These are phyloP conservation scores for Pythium coloratum DNA, from an alignment of 352 stramenopile genomes.

Conservation along the genomic window DNA sequence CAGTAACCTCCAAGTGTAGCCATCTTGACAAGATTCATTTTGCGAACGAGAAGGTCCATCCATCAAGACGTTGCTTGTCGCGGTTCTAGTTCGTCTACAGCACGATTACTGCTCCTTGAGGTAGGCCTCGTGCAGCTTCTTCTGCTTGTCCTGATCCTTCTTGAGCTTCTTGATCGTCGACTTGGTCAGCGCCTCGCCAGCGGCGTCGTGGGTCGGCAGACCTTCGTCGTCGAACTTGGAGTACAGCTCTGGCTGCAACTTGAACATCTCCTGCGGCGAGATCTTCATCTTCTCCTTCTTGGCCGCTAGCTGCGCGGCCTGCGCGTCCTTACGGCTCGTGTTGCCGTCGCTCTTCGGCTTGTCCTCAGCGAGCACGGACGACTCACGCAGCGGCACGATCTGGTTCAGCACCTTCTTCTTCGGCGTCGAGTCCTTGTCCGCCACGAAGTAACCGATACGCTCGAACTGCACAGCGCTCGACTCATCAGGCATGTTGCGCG, in stretches of 20 bases:
- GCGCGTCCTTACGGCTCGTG: conserved; percentile 80
- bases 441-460: conserved; percentile 97
- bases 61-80: background rate
- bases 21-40: background rate
- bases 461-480: conserved; percentile 94
- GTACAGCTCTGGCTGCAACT: conserved; percentile 66
- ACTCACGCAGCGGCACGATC: conserved; percentile 94
- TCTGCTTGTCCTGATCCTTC: conserved; percentile 89
- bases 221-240: conserved; percentile 69
- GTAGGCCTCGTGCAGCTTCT: conserved; percentile 79
- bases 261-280: conserved; percentile 81
- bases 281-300: conserved; percentile 94
- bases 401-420: conserved; percentile 96
- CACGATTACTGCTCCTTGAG: conserved; percentile 36
- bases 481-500: conserved; percentile 49
- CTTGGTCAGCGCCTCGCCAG: conserved; percentile 68
- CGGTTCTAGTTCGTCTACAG: background rate
- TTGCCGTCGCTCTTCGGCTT: conserved; percentile 49
- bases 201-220: conserved; percentile 73
- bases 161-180: conserved; percentile 86
- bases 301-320: conserved; percentile 79
- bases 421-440: conserved; percentile 93
- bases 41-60: background rate
- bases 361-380: conserved; percentile 41
- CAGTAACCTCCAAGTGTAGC: background rate